Conservation (phyloP, 192 early-diverging fungal species). For the Entomortierella beljakovae region DNA sequence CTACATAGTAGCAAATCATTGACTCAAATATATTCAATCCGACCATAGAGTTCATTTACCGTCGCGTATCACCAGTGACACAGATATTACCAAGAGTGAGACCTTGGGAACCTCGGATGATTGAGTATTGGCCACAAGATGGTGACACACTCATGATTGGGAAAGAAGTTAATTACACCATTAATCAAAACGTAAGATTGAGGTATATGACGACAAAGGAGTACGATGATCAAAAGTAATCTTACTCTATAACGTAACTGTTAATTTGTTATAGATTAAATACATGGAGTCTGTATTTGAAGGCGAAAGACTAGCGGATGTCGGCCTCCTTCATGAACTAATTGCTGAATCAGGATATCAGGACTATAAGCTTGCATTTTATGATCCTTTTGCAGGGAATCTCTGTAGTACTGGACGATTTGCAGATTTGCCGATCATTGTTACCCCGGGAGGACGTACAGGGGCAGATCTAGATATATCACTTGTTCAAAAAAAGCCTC, state of each 20-base stretch:
- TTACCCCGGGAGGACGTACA: slow-evolving; percentile 17
- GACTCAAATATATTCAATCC: no score
- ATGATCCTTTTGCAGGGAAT: slow-evolving; percentile 34
- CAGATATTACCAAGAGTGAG: slow-evolving; percentile 31
- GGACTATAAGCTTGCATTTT: slow-evolving; percentile 15
- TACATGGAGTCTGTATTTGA: neutral
- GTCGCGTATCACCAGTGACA: slow-evolving; percentile 7
- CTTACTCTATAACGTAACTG: neutral
- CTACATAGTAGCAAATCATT: no score
- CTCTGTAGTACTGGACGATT: slow-evolving; percentile 11
- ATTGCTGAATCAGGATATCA: slow-evolving; percentile 4
- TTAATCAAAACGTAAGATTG: neutral
- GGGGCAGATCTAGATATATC: slow-evolving; percentile 29
- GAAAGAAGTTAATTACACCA: neutral
- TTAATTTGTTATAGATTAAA: neutral
- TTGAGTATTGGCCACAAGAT: slow-evolving; percentile 9
- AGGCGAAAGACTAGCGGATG: neutral
- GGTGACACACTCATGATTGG: neutral
- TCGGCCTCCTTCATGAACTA: neutral
- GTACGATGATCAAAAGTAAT: no score
- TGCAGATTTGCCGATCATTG: slow-evolving; percentile 18
- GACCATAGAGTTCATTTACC: slow-evolving; percentile 10
- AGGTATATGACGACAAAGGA: no score
- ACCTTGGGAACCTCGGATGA: slow-evolving; percentile 15
- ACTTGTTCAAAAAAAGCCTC: slow-evolving; percentile 8